Conservation (phyloP, 768 basidiomycete species). For the Pleurotus tuoliensis region DNA sequence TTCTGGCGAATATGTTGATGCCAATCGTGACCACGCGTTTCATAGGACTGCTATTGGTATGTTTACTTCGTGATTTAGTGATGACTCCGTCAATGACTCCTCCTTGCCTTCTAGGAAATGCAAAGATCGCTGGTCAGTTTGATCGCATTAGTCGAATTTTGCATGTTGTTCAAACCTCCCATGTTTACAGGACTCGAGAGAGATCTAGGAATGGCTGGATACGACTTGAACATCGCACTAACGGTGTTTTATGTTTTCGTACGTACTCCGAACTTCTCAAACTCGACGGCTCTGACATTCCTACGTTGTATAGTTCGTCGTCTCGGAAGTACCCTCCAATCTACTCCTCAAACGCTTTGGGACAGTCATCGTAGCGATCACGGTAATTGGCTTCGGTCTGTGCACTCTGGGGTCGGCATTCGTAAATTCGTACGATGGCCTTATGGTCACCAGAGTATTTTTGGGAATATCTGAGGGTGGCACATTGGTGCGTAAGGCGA, state of each 20-base stretch:
- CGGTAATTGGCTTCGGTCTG: slow-evolving; percentile 34
- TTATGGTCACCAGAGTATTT: slow-evolving; percentile 35
- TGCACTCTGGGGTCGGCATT: slow-evolving; percentile 37
- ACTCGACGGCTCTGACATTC: not conserved
- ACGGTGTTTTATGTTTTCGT: slow-evolving; percentile 40
- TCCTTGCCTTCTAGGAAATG: slow-evolving; percentile 19
- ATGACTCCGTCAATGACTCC: not conserved
- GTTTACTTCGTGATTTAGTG: not conserved
- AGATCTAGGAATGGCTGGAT: slow-evolving; percentile 36
- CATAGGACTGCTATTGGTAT: slow-evolving; percentile 19
- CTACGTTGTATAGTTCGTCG: slow-evolving; percentile 25
- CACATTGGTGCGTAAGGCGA: slow-evolving; percentile 27
- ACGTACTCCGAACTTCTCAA: not conserved
- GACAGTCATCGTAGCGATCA: slow-evolving; percentile 31
- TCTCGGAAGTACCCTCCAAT: slow-evolving; percentile 38
- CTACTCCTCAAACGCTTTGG: slow-evolving; percentile 38
- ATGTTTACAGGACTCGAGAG: slow-evolving; percentile 29
- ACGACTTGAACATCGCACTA: slow-evolving; percentile 37
- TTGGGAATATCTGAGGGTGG: slow-evolving; percentile 40
- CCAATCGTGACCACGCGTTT: not conserved
- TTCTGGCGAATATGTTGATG: not conserved
- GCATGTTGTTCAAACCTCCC: not conserved
- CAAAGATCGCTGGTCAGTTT: slow-evolving; percentile 26
- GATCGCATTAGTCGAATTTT: not conserved
- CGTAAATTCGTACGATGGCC: slow-evolving; percentile 26